A percentile compares a stretch with the other conserved stretches of the same genome.
Evolutionary conservation across 768 basidiomycete genomes (phyloP).

Genomic region (Arthromyces matolae): DNA sequence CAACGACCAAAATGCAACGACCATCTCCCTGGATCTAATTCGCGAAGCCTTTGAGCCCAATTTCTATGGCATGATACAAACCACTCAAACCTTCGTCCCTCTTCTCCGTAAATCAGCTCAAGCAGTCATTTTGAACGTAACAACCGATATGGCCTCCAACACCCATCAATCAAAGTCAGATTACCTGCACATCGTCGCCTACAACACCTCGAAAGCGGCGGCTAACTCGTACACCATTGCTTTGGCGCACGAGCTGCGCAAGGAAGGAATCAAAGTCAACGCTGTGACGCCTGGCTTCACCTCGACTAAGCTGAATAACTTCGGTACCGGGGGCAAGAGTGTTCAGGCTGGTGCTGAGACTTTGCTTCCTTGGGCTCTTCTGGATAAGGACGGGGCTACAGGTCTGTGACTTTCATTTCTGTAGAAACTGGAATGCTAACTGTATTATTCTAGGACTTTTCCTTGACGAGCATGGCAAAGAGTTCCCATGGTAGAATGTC

Average conservation of each 20-base stretch:
- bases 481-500: slow-evolving; percentile 10
- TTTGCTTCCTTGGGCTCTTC: slow-evolving; percentile 36
- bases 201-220: slow-evolving; percentile 72
- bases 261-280: slow-evolving; percentile 55
- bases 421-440: neutral
- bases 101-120: slow-evolving; percentile 33
- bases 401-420: slow-evolving; percentile 22
- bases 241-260: slow-evolving; percentile 59
- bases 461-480: slow-evolving; percentile 32
- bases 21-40: slow-evolving; percentile 29
- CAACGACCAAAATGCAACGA: slow-evolving; percentile 31
- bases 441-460: slow-evolving; percentile 24
- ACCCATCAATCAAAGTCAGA: slow-evolving; percentile 28
- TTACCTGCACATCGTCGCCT: slow-evolving; percentile 37
- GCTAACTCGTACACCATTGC: slow-evolving; percentile 58
- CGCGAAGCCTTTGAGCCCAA: slow-evolving; percentile 39
- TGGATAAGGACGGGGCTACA: slow-evolving; percentile 38
- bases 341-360: slow-evolving; percentile 30
- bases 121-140: slow-evolving; percentile 39
- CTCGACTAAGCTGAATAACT: slow-evolving; percentile 39
- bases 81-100: slow-evolving; percentile 38
- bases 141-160: slow-evolving; percentile 45
- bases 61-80: slow-evolving; percentile 41
- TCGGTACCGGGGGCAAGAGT: slow-evolving; percentile 35
- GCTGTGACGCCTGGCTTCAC: slow-evolving; percentile 59